Evolutionary conservation across 495 filamentous ascomycete species (phyloP), one percentile per base, ranked within the genome.

Genomic region (Penicillium verhagenii): DNA sequence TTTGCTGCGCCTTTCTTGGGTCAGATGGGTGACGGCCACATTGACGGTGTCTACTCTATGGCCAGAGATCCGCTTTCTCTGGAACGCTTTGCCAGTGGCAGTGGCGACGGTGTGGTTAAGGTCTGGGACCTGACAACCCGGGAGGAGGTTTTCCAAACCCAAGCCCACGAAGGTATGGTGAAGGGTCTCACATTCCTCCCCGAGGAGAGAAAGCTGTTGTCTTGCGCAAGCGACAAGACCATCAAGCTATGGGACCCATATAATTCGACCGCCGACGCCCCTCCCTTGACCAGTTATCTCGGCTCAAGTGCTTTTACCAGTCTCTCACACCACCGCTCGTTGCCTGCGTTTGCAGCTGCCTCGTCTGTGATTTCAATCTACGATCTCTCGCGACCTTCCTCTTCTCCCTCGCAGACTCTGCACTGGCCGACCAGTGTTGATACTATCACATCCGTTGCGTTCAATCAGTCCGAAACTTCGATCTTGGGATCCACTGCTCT

Each of bases 191-290:
- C 4, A 66, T 87, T 85, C 56, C 97, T 92, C 83, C 96, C 91
- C 2, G 79, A 82, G 31, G 87, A 95, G 53, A 82, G 85, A 58
- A 91, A 92, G 57, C 78, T 98, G 18, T 73, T 98, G n/a, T 90
- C 91, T 3, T 97, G 94, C 66, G 92, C 90, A 4, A 87, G 82
- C 49, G 94, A 98, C 71, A 82, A 84, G 52, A 84, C 88, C 4
- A 82, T 97, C 70, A 96, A 97, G 69, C 71, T 97, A 19, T 95
- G 87, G 79, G 91, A 96, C 58, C 94, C 93, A 3, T 96, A 95
- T 62, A 86, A 87, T 60, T 84, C 86, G 0, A 63, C 79, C 3
- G 76, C 79, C 49, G 78, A 82, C 57, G 70, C 83, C 10, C 73
- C 81, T 2, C 92, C 93, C 1, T 65, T 86, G 7, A 83, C 90